Conservation (phyloP, 768 basidiomycete species). For the Lanmaoa rubissima region DNA sequence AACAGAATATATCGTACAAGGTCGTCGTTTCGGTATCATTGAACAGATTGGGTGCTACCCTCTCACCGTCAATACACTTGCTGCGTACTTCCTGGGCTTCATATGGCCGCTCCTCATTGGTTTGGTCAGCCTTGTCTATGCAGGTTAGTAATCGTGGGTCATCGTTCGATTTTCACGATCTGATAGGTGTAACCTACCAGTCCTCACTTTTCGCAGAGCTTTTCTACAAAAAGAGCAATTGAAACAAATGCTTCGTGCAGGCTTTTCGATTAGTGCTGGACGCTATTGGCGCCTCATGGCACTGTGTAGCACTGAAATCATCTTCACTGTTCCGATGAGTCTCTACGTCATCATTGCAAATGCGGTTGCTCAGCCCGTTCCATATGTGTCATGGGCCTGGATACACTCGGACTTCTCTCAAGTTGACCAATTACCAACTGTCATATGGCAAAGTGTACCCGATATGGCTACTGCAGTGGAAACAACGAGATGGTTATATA, state of each 20-base stretch:
- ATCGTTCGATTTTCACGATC: neutral
- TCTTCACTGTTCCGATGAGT: constrained; percentile 40
- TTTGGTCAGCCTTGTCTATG: constrained; percentile 22
- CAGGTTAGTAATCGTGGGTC: constrained; percentile 10
- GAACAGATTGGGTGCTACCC: constrained; percentile 30
- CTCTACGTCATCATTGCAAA: constrained; percentile 35
- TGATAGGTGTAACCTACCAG: constrained; percentile 12
- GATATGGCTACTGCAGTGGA: constrained; percentile 25
- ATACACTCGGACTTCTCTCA: constrained; percentile 50
- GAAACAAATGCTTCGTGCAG: constrained; percentile 1
- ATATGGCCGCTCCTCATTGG: constrained; percentile 22
- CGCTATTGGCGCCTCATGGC: constrained; percentile 55
- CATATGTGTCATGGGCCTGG: constrained; percentile 49
- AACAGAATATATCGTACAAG: constrained; percentile 29
- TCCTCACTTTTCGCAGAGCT: constrained; percentile 15
- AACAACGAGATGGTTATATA: constrained; percentile 40
- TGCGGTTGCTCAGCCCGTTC: constrained; percentile 10
- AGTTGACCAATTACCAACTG: constrained; percentile 37
- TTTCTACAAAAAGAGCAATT: constrained; percentile 4
- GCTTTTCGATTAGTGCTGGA: constrained; percentile 37
- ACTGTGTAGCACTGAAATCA: constrained; percentile 39
- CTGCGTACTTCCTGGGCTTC: constrained; percentile 15
- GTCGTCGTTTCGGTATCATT: constrained; percentile 21
- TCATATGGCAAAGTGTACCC: constrained; percentile 37
- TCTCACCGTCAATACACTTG: constrained; percentile 4